Percentiles rank a stretch among this genome's conserved stretches.
phyloP scores from a whole-genome alignment of 2,329 filamentous ascomycete genomes.

The Alternaria hordeiaustralica region DNA sequence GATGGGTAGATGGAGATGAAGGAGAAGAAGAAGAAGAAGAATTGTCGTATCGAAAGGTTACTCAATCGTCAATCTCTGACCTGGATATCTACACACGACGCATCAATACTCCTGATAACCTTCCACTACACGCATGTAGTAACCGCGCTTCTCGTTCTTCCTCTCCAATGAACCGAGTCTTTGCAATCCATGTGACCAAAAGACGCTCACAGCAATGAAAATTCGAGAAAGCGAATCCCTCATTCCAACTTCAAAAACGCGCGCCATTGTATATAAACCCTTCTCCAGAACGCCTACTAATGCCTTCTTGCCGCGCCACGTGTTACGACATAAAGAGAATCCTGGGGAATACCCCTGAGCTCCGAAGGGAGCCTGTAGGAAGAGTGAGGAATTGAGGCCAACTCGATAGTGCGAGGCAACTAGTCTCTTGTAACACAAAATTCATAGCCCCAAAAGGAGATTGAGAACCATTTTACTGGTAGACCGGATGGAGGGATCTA shows the following conservation, averaged over 20 bases:
- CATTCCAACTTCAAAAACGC: not conserved
- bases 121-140: not conserved
- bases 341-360: not conserved
- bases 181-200: not conserved
- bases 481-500: slow-evolving; percentile 20
- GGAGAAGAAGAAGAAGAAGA: not conserved
- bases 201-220: not conserved
- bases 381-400: not conserved
- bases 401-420: not conserved
- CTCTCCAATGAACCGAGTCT: not conserved
- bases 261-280: not conserved
- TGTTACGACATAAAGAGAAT: not conserved
- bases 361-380: not conserved
- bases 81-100: slow-evolving; percentile 18
- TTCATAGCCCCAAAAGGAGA: not conserved
- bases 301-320: not conserved
- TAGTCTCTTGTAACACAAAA: not conserved
- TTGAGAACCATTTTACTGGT: not conserved
- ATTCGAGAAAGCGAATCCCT: not conserved
- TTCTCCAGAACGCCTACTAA: slow-evolving; percentile 5
- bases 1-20: not conserved
- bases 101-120: not conserved
- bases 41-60: not conserved
- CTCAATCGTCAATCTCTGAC: slow-evolving; percentile 6
- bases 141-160: not conserved